These are phyloP conservation scores for Fragaria nilgerrensis DNA, from an alignment of 306 rosid genomes.

Conservation along the genomic window DNA sequence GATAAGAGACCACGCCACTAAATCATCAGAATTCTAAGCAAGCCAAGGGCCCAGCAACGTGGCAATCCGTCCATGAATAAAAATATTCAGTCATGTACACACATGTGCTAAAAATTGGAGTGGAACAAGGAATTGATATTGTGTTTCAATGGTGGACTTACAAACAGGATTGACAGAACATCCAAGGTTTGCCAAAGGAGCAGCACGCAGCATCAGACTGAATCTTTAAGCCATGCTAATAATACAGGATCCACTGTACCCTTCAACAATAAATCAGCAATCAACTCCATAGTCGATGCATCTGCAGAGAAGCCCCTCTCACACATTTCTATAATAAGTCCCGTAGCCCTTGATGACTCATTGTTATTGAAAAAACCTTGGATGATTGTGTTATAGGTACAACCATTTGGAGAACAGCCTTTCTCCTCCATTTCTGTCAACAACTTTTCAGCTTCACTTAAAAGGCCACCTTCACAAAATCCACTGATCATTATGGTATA, in stretches of 20 bases:
- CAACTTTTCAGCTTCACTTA: not conserved
- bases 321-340: not conserved
- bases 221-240: too few relatives aligned
- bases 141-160: not conserved
- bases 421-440: not conserved
- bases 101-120: too few relatives aligned
- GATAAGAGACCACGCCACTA: constrained; percentile 50
- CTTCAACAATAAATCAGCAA: not conserved
- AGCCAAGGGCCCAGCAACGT: constrained; percentile 77
- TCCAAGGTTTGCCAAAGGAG: too few relatives aligned
- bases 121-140: too few relatives aligned
- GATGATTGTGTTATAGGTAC: not conserved
- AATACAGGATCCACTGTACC: not conserved
- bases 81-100: too few relatives aligned
- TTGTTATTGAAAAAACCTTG: not conserved
- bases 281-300: not conserved
- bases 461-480: not conserved
- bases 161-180: not conserved
- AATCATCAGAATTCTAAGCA: constrained; percentile 63
- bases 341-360: not conserved
- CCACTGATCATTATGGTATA: not conserved
- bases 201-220: too few relatives aligned
- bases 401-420: not conserved
- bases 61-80: not conserved
- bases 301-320: not conserved